phyloP scores from a whole-genome alignment of 352 stramenopile genomes.

The Globisporangium solare region DNA sequence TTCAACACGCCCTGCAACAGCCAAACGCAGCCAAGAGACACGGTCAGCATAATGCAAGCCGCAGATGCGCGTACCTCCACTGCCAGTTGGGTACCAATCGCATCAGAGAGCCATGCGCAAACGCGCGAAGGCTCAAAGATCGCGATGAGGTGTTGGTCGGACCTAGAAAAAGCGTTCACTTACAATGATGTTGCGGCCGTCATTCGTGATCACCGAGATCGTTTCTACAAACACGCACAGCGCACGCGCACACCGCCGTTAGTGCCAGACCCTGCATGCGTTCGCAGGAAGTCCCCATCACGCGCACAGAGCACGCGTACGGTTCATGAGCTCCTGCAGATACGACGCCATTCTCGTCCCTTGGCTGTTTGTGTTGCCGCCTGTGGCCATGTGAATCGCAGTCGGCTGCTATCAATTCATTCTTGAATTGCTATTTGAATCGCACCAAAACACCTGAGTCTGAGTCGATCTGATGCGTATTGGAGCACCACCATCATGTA shows the following conservation, averaged over 20 bases:
- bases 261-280: not conserved
- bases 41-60: not conserved
- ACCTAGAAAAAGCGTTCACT: conserved; percentile 9
- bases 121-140: no score
- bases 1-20: conserved; percentile 71
- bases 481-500: not conserved
- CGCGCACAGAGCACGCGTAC: conserved; percentile 30
- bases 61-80: not conserved
- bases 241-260: not conserved
- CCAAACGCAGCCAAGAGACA: conserved; percentile 1
- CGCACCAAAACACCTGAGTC: no score
- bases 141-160: not conserved
- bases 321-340: conserved; percentile 79
- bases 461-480: not conserved
- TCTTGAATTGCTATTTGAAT: no score
- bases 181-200: conserved; percentile 93
- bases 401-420: no score
- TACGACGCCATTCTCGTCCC: conserved; percentile 63
- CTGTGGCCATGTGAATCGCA: no score
- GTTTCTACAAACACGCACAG: conserved; percentile 40
- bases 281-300: no score
- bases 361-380: no score
- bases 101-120: no score
- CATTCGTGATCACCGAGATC: conserved; percentile 92
- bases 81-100: no score